phyloP scores from a whole-genome alignment of 2,329 filamentous ascomycete genomes.

The Knufia petricola region DNA sequence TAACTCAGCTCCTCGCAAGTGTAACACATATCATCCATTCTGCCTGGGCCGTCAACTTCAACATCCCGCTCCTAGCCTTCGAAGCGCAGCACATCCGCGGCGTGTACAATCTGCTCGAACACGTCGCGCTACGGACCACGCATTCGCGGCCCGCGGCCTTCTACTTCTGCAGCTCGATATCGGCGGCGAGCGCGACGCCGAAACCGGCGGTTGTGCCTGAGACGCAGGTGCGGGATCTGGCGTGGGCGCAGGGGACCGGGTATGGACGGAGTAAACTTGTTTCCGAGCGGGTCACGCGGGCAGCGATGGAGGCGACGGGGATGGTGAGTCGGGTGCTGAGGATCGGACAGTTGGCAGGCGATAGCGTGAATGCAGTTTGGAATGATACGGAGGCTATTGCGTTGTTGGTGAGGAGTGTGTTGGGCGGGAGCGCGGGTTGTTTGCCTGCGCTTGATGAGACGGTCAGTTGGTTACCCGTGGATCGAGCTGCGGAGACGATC shows the following conservation, averaged over 20 bases:
- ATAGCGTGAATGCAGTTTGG: constrained; percentile 40
- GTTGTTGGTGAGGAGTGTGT: constrained; percentile 32
- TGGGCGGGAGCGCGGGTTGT: constrained; percentile 29
- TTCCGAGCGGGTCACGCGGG: constrained; percentile 42
- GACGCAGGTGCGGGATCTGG: constrained; percentile 9
- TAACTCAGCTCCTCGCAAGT: constrained; percentile 33
- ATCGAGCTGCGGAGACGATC: constrained; percentile 31
- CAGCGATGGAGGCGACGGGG: constrained; percentile 22
- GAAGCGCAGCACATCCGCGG: constrained; percentile 42
- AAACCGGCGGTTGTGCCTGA: constrained; percentile 15
- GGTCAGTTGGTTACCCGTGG: constrained; percentile 36
- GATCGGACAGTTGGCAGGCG: constrained; percentile 44
- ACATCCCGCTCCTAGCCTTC: constrained; percentile 46
- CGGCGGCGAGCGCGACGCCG: constrained; percentile 29
- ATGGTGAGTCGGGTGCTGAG: constrained; percentile 33
- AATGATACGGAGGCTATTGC: constrained; percentile 45
- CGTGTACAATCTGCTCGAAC: constrained; percentile 38
- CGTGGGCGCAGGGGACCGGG: constrained; percentile 36
- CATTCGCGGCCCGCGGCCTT: constrained; percentile 24
- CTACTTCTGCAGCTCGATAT: constrained; percentile 43
- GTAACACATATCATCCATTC: constrained; percentile 50
- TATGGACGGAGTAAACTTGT: constrained; percentile 51
- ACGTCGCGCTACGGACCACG: constrained; percentile 19
- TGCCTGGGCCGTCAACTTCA: constrained; percentile 59
- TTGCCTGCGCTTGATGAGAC: constrained; percentile 39